A percentile compares a stretch with the other conserved stretches of the same genome.
These are phyloP conservation scores for Linnemannia exigua DNA, from an alignment of 192 early-diverging fungal genomes.

Conservation along the genomic window DNA sequence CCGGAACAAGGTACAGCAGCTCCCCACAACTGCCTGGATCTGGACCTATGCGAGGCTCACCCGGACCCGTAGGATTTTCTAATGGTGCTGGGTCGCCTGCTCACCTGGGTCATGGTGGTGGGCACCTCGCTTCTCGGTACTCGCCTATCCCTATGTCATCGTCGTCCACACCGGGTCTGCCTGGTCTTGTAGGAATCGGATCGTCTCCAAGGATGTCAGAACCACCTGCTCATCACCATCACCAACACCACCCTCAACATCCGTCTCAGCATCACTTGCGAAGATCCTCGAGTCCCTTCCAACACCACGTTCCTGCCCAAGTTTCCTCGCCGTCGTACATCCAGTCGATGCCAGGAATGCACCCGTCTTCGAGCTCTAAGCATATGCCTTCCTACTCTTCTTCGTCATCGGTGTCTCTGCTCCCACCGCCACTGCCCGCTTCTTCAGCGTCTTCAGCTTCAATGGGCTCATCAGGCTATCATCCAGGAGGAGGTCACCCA, in stretches of 20 bases:
- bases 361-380: slow-evolving; percentile 6
- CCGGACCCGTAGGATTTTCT: slow-evolving; percentile 16
- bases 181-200: slow-evolving; percentile 25
- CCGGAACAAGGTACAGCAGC: slow-evolving; percentile 41
- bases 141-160: slow-evolving; percentile 29
- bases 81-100: slow-evolving; percentile 34
- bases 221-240: slow-evolving; percentile 16
- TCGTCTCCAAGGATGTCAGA: slow-evolving; percentile 32
- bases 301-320: slow-evolving; percentile 43
- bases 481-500: slow-evolving; percentile 17
- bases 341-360: slow-evolving; percentile 18
- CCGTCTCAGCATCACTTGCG: slow-evolving; percentile 31
- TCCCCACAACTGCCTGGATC: slow-evolving; percentile 41
- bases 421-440: slow-evolving; percentile 26
- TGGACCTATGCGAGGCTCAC: slow-evolving; percentile 30
- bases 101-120: slow-evolving; percentile 44
- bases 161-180: slow-evolving; percentile 20
- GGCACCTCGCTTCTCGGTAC: slow-evolving; percentile 23
- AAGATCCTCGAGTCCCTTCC: slow-evolving; percentile 45
- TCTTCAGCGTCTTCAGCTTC: not conserved
- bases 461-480: slow-evolving; percentile 16
- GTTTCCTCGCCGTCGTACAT: slow-evolving; percentile 42
- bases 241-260: slow-evolving; percentile 21
- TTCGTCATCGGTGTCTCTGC: slow-evolving; percentile 13
- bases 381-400: slow-evolving; percentile 25